Base-by-base conservation (phyloP, 306 rosid species). In the Cucurbita argyrosperma region DNA sequence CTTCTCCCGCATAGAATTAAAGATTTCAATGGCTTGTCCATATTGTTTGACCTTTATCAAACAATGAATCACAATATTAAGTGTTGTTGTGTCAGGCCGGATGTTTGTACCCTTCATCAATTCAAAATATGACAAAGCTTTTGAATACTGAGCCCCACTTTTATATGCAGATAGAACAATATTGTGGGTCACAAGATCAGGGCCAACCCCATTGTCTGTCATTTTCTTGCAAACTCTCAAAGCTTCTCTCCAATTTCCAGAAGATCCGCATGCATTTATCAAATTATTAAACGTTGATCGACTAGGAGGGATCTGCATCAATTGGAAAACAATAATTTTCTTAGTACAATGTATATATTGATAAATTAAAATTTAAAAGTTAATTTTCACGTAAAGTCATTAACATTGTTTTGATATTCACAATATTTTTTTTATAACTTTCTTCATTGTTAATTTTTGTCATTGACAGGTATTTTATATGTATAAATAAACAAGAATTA, bases 231-330 rank as follows among this genome's bases (percentile, higher is more conserved):
- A 90, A 80, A 89, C 72, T 40, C 82, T 85, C 68, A 93, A 88
- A 55, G 98, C 98, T 83, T 89, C 98, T 79, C 87, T 88, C 98
- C 98, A 93, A 85, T 93, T 90, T 76, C 97, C 98, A 85, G 88
- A 80, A 74, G 97, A 93, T 55, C 98, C 98, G 75, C 97, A 93
- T 11, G 98, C 97, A 84, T 93, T 93, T 77, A 93, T 93, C 87
- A 93, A 79, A 85, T 90, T 90, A 88, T 93, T 93, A 81, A 87
- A 93, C 5, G 98, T 93, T 37, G 89, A 86, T 65, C 97, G 90
- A 81, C 89, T 93, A 39, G 98, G 97, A 60, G 97, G 88, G 76
- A 93, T 82, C 98, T 93, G 90, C 79, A 79, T 51, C 18, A 59
- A 75, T 63, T 72, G 62, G 55, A 60, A 71, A 58, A 80, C 51